Base-by-base conservation (phyloP, 1,284 basidiomycete genomes). In the Ustilago curta region DNA sequence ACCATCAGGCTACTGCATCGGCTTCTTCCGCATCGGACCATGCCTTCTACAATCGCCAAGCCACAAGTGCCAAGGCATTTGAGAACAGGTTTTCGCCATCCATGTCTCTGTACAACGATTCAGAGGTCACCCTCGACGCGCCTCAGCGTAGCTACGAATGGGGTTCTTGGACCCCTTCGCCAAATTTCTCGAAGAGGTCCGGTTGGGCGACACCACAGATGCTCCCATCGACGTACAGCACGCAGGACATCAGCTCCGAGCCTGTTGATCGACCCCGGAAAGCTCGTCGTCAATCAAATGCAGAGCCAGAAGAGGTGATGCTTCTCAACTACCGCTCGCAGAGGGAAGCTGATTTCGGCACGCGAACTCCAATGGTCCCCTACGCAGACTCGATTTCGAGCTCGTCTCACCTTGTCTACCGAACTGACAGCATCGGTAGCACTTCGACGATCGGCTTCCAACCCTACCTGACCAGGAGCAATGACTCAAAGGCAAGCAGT, bases 161-260 rank as follows among this genome's bases (percentile, higher is more conserved):
- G 14, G 45, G 32, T 32, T 27, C 49, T 21, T 57, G 37, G 25
- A 32, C 27, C 16, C 47, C 19, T 21, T 25, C 25, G 27, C 35
- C 49, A 32, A 27, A 4, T 18, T 18, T n/a, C 1, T 48, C 31
- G 27, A 48, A 31, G 29, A 48, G n/a, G 9, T 48, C 47, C 0
- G 29, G 27, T 4, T 6, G 29, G n/a, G n/a, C 9, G n/a, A 27
- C 25, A 29, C 47, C n/a, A 9, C 47, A 18, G 7, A 16, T 12
- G 2, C 47, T 48, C 9, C 47, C 45, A 8, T 48, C 47, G 29
- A 48, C 47, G 47, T 48, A 48, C 29, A 48, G 27, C n/a, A 9
- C 47, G 47, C 29, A 48, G n/a, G 47, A 48, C 47, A 32, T 48
- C 29, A 48, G 47, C 11, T 48, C 47, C 12, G 47, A 31, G 19